A percentile compares a stretch with the other conserved stretches of the same genome.
Conservation (phyloP, 1,284 basidiomycete species). For the Ustilago trichophora region DNA sequence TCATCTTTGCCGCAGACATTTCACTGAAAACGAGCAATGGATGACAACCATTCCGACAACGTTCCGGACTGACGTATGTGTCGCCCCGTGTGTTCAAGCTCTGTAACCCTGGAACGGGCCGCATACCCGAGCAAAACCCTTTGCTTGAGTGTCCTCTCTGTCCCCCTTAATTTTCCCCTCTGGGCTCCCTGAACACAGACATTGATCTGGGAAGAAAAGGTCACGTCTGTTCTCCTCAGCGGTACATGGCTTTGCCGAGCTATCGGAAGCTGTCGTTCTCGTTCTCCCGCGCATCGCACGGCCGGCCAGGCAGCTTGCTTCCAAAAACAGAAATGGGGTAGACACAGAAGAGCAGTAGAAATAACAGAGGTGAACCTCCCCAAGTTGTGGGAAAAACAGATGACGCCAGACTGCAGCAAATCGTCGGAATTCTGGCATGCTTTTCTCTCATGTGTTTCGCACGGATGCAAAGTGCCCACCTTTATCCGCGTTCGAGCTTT, state of each 20-base stretch:
- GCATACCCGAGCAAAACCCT: not conserved
- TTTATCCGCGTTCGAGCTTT: no score
- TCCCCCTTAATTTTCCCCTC: no score
- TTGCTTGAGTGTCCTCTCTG: no score
- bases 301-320: no score
- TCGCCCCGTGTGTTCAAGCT: no score
- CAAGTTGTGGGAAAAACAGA: not conserved
- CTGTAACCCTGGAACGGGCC: no score
- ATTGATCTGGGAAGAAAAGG: no score
- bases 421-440: not conserved
- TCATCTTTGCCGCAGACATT: constrained; percentile 11
- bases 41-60: constrained; percentile 10
- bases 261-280: no score
- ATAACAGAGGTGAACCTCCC: constrained; percentile 9
- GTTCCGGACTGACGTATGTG: constrained; percentile 31
- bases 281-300: no score
- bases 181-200: not conserved
- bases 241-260: no score
- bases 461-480: constrained; percentile 3
- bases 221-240: no score
- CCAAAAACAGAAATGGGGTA: constrained; percentile 13
- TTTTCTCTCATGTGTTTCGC: not conserved
- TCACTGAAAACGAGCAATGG: not conserved
- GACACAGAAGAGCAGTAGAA: not conserved
- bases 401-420: constrained; percentile 34